Evolutionary conservation across 305 asterid species (phyloP), one percentile per base, ranked within the genome.

Genomic region (Fraxinus velutina): DNA sequence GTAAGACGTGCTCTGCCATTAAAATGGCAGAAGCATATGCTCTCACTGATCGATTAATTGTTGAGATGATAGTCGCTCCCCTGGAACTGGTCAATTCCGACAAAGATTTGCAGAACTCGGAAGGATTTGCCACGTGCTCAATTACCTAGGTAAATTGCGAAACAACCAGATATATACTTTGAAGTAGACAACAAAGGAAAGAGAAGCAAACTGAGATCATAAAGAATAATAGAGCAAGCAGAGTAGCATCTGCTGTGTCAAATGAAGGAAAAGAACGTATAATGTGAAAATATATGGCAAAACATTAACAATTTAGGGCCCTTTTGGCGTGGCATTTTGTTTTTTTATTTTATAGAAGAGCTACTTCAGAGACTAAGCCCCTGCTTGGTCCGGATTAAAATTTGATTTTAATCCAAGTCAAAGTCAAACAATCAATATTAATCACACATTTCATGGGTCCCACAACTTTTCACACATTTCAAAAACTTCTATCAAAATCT

Each of bases 61-160:
- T 92, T 68, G 99, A 96, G 85, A 94, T 90, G 75, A 96, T 74
- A 60, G 93, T 91, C 83, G 97, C 99, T 77, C 99, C 98, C 57
- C 88, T 87, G 78, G 84, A 73, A 55, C 66, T 81, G 77, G 93
- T 90, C 91, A 96, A 84, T 64, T 91, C 93, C 30, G 99, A 94
- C 88, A 96, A 82, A 57, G 98, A 96, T 86, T 91, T 89, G 92
- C 98, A 92, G 89, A 96, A 96, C 44, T 90, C 97, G 70, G 93
- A 89, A 77, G 98, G 97, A 86, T 93, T 83, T 10, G 97, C 94
- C 29, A 96, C 99, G 79, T 96, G 99, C 91, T 96, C 99, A 77
- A 96, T 96, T 82, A 96, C 99, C 99, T 96, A 71, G 42, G 6
- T 36, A 70, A 80, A 55, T 79, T 78, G 74, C 77, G 15, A 52